These are phyloP conservation scores for Penicillium fimorum DNA, from an alignment of 495 filamentous ascomycete genomes.

Conservation along the genomic window DNA sequence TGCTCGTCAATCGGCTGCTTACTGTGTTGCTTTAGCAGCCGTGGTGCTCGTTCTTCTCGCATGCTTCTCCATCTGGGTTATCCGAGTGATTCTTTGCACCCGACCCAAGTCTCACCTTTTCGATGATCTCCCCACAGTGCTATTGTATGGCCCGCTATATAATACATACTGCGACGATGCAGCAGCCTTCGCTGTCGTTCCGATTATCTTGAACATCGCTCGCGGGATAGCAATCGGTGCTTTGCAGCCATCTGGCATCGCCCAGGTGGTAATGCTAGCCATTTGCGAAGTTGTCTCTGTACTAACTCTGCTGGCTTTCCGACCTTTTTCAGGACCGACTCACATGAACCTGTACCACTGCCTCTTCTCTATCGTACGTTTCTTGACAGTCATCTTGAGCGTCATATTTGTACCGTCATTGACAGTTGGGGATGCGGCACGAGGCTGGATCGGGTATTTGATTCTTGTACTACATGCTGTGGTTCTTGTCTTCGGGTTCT, in stretches of 20 bases:
- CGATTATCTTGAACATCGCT: conserved; percentile 75
- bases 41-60: conserved; percentile 69
- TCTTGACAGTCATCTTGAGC: conserved; percentile 77
- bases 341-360: conserved; percentile 98
- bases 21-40: conserved; percentile 68
- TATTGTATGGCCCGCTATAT: conserved; percentile 93
- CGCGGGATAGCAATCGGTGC: conserved; percentile 91
- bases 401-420: conserved; percentile 84
- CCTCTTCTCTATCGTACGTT: conserved; percentile 74
- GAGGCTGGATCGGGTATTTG: conserved; percentile 92
- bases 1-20: conserved; percentile 60
- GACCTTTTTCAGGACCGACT: conserved; percentile 84
- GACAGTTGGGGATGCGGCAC: conserved; percentile 69
- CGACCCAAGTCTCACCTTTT: conserved; percentile 83
- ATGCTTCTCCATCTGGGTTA: conserved; percentile 71
- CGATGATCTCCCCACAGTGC: conserved; percentile 85
- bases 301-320: conserved; percentile 83
- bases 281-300: conserved; percentile 92
- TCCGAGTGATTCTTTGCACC: conserved; percentile 74
- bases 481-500: conserved; percentile 90
- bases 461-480: conserved; percentile 84
- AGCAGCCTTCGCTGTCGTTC: conserved; percentile 81
- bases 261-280: conserved; percentile 85
- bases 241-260: conserved; percentile 87
- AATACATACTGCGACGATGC: conserved; percentile 94